These are phyloP conservation scores for Tympanopsis confertula DNA, from an alignment of 2,329 filamentous ascomycete genomes.

Conservation along the genomic window DNA sequence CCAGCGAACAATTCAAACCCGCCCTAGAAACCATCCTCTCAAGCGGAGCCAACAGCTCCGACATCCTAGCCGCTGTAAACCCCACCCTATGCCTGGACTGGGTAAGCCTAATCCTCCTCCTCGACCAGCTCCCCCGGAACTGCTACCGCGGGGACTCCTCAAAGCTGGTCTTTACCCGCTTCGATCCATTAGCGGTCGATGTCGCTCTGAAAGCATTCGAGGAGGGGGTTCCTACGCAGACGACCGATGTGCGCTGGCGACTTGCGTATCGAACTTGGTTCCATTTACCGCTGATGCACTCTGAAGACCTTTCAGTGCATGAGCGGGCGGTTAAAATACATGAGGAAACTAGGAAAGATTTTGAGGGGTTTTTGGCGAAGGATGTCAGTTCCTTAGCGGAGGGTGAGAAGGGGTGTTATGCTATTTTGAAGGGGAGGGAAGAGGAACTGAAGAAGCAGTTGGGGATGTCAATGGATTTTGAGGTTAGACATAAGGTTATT, in stretches of 20 bases:
- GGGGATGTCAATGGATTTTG: slow-evolving; percentile 15
- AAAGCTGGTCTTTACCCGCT: slow-evolving; percentile 35
- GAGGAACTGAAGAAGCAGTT: slow-evolving; percentile 15
- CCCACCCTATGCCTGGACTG: slow-evolving; percentile 15
- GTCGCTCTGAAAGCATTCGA: slow-evolving; percentile 23
- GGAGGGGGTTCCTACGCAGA: slow-evolving; percentile 16
- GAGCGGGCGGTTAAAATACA: slow-evolving; percentile 19
- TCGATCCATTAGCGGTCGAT: slow-evolving; percentile 39
- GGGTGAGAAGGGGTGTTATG: slow-evolving; percentile 12
- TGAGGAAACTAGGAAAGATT: slow-evolving; percentile 16
- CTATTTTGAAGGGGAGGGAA: slow-evolving; percentile 3
- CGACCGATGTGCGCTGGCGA: slow-evolving; percentile 15
- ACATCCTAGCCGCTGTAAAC: slow-evolving; percentile 5
- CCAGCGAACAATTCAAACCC: slow-evolving; percentile 4
- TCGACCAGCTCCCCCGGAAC: slow-evolving; percentile 55
- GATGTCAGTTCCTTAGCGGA: slow-evolving; percentile 12
- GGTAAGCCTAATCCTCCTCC: slow-evolving; percentile 40
- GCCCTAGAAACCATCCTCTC: slow-evolving; percentile 4
- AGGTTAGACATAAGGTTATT: slow-evolving; percentile 34
- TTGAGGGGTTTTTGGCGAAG: slow-evolving; percentile 15
- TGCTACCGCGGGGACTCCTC: slow-evolving; percentile 38
- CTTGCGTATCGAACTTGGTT: slow-evolving; percentile 39
- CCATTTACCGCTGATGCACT: slow-evolving; percentile 47
- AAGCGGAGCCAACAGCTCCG: not conserved
- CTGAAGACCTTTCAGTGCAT: slow-evolving; percentile 35